phyloP scores from a whole-genome alignment of 176 grass and related monocot species.

The Poa pratensis region DNA sequence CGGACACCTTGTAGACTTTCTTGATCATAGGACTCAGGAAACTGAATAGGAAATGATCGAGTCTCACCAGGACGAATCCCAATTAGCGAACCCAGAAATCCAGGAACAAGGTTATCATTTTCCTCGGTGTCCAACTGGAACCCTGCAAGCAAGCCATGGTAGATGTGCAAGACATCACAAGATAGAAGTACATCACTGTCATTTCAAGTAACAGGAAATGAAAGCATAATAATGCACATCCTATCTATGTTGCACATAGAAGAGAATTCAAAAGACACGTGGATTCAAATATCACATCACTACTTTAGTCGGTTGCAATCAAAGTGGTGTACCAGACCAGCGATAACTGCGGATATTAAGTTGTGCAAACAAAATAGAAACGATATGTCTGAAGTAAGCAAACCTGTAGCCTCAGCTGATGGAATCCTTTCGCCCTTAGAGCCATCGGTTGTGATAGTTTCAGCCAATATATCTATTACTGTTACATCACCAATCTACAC shows the following conservation, averaged over 20 bases:
- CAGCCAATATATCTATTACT: slow-evolving; percentile 92
- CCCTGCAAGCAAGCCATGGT: slow-evolving; percentile 54
- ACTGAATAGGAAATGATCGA: slow-evolving; percentile 87
- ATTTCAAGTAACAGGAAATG: slow-evolving; percentile 29
- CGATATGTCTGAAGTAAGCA: slow-evolving; percentile 17
- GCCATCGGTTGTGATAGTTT: slow-evolving; percentile 68
- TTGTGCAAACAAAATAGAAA: not conserved
- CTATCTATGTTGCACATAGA: slow-evolving; percentile 19
- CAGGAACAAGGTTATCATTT: slow-evolving; percentile 72
- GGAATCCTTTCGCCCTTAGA: slow-evolving; percentile 85
- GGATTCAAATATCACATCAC: not conserved
- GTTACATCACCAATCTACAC: slow-evolving; percentile 77
- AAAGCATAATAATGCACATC: not conserved
- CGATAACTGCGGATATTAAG: slow-evolving; percentile 4
- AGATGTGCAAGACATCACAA: slow-evolving; percentile 16
- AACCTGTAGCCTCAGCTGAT: slow-evolving; percentile 88
- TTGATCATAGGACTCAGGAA: slow-evolving; percentile 88
- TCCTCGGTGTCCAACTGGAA: slow-evolving; percentile 98
- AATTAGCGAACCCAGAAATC: slow-evolving; percentile 89
- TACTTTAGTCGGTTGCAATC: slow-evolving; percentile 21
- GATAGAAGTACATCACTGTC: slow-evolving; percentile 11
- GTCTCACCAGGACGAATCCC: slow-evolving; percentile 85
- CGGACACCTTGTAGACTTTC: slow-evolving; percentile 70
- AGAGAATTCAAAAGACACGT: slow-evolving; percentile 5
- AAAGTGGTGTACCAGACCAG: not conserved